Conservation (phyloP, 169 alveolate genomes). For the Plasmodium coatneyi region DNA sequence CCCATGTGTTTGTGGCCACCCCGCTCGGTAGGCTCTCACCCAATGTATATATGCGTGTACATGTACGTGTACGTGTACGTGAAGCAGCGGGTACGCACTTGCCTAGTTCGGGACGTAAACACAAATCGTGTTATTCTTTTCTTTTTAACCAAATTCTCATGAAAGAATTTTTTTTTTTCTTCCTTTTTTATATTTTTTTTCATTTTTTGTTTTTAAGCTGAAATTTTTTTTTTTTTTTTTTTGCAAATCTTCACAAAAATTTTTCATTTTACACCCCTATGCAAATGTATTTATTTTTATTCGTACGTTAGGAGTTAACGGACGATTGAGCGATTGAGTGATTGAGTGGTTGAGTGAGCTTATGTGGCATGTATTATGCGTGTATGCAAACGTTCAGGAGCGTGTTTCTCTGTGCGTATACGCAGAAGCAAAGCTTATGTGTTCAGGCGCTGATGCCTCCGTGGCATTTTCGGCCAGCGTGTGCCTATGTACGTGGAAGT, state of each 20-base stretch:
- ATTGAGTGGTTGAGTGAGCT: not conserved
- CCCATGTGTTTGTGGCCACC: not conserved
- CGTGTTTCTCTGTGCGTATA: not conserved
- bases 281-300: not conserved
- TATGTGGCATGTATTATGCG: not conserved
- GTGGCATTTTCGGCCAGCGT: not conserved
- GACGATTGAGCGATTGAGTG: not conserved
- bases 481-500: not conserved
- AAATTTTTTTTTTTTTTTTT: not conserved
- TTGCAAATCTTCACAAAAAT: not conserved
- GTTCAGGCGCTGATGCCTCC: not conserved
- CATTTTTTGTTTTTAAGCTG: conserved; percentile 1
- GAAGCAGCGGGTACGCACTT: not conserved
- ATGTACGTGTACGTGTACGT: not conserved
- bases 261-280: conserved; percentile 1
- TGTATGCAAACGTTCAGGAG: not conserved
- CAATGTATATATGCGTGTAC: not conserved
- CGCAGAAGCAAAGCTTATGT: not conserved
- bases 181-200: not conserved
- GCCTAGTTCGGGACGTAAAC: not conserved
- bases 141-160: not conserved
- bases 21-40: too few relatives aligned
- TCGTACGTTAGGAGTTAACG: not conserved
- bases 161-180: not conserved
- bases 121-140: not conserved